Base-by-base conservation (phyloP, 139 green algal genomes). In the Microglena sp. region DNA sequence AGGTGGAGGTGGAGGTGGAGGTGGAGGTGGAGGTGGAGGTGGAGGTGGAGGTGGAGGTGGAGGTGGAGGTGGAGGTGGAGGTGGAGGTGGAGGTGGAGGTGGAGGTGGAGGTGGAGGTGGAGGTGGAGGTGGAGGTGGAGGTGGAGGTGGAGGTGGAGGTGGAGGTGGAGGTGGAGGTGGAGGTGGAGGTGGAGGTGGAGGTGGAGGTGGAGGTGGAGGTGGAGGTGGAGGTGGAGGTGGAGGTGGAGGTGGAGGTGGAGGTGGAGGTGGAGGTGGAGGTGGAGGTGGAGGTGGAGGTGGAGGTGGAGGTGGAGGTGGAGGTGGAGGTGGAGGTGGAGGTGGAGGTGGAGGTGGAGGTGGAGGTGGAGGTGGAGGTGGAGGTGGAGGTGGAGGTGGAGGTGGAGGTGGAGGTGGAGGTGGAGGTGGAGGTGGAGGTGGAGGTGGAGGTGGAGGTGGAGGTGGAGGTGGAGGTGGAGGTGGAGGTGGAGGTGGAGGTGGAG, bases 31-130 rank as follows among this genome's bases (percentile, higher is more conserved):
- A 11, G 40, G 40, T 50, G 40, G 40, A 11, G 40, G 40, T 50
- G 40, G 40, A 11, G 40, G 40, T 50, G 40, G 40, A 11, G 40
- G 40, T n/a, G 40, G 40, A n/a, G 40, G 40, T n/a, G 40, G 40
- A 50, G 40, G 40, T 50, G 40, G 40, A 50, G 40, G 40, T 50
- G 40, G 40, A n/a, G 40, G 40, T 50, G 40, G 40, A 50, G 40
- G 40, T 50, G 40, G 40, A 50, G 40, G 40, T 50, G 40, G 40
- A 50, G 40, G 40, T 50, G 40, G 40, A 50, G 40, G 40, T 50
- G 40, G 40, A 50, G 40, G 40, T 50, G 40, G 40, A 50, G 40
- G 40, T 50, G 40, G 40, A 50, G 40, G 40, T 50, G 40, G 40
- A 50, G 40, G 40, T 50, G 40, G 40, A 50, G 40, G 40, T 50